These are phyloP conservation scores for Anthracocystis panici-leucophaei DNA, from an alignment of 1,284 basidiomycete species.

Conservation along the genomic window DNA sequence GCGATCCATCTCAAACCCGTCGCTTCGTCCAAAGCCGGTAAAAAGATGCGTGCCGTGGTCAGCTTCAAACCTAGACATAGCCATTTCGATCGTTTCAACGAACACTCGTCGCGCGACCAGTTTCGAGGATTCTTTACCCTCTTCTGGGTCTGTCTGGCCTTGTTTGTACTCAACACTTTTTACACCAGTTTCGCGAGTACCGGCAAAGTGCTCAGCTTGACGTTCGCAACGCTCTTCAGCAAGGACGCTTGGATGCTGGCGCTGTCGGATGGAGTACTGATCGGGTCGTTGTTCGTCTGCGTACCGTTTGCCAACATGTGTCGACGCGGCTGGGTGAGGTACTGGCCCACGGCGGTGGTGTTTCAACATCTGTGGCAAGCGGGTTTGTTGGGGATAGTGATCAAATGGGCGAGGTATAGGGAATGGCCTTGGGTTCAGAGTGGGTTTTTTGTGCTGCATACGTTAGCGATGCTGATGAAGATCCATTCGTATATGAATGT, in stretches of 20 bases:
- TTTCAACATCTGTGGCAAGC: conserved; percentile 63
- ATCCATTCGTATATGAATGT: conserved; percentile 92
- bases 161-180: conserved; percentile 64
- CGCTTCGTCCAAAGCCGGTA: conserved; percentile 34
- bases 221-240: conserved; percentile 88
- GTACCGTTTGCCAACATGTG: conserved; percentile 78
- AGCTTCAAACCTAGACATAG: conserved; percentile 54
- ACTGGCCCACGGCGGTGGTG: conserved; percentile 44
- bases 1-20: conserved; percentile 54
- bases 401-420: conserved; percentile 62
- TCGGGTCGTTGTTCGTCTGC: conserved; percentile 79
- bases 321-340: conserved; percentile 73
- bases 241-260: conserved; percentile 85
- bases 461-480: conserved; percentile 92
- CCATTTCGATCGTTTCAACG: conserved; percentile 63
- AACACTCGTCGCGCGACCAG: conserved; percentile 34
- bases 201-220: conserved; percentile 81
- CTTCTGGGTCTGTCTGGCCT: conserved; percentile 67
- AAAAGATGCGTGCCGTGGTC: conserved; percentile 61
- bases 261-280: conserved; percentile 84
- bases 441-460: conserved; percentile 92
- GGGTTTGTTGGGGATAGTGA: conserved; percentile 53
- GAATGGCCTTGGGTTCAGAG: conserved; percentile 99
- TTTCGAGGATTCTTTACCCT: conserved; percentile 69
- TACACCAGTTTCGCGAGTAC: conserved; percentile 70